A percentile compares a stretch with the other conserved stretches of the same genome.
These are phyloP conservation scores for Beta lomatogona DNA, from an alignment of 179 eudicot species.

Conservation along the genomic window DNA sequence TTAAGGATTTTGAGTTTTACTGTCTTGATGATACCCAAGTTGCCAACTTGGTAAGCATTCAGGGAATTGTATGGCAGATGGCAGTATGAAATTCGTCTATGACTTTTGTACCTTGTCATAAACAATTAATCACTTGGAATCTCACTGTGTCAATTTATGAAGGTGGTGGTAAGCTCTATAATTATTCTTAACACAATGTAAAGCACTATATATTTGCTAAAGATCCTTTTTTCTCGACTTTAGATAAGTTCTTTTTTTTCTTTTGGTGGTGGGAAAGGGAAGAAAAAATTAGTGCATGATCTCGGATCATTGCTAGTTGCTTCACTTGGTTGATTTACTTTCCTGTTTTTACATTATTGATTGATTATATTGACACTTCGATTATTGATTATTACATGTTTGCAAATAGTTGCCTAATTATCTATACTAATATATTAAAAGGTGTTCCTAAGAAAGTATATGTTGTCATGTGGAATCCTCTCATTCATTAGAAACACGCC, in stretches of 20 bases:
- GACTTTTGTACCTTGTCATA: not conserved
- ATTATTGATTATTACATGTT: too few relatives aligned
- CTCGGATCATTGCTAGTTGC: too few relatives aligned
- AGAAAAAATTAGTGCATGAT: not conserved
- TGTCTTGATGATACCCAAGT: slow-evolving; percentile 30
- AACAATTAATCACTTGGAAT: not conserved
- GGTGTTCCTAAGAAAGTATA: too few relatives aligned
- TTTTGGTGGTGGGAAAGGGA: not conserved
- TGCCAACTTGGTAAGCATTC: too few relatives aligned
- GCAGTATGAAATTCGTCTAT: not conserved
- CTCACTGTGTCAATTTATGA: slow-evolving; percentile 1
- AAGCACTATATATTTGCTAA: slow-evolving; percentile 3
- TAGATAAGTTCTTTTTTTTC: not conserved
- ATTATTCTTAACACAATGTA: not conserved
- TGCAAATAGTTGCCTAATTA: too few relatives aligned
- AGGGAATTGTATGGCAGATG: not conserved
- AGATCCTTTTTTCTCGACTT: not conserved
- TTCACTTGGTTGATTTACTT: too few relatives aligned
- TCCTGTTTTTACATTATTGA: too few relatives aligned
- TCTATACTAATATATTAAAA: too few relatives aligned
- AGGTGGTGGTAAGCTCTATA: not conserved
- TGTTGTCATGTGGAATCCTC: too few relatives aligned
- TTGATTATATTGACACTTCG: too few relatives aligned
- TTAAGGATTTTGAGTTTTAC: too few relatives aligned
- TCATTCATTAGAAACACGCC: too few relatives aligned